Evolutionary conservation across 1,284 basidiomycete genomes (phyloP).

Genomic region (Spongispora temasekensis): DNA sequence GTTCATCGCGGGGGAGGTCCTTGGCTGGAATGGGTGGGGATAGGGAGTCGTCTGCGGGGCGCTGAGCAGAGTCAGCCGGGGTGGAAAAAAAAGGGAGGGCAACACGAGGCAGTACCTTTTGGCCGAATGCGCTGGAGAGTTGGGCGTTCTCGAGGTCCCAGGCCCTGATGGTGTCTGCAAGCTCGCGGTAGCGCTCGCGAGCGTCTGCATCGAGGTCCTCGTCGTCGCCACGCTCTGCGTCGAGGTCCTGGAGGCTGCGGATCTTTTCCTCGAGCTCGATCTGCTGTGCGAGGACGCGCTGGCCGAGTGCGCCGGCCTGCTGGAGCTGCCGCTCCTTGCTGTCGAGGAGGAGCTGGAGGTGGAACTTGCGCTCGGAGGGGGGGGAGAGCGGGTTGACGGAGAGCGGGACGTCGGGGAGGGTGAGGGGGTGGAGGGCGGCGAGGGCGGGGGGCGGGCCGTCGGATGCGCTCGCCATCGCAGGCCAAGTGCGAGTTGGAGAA

Average conservation of each 20-base stretch:
- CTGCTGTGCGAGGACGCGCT: conserved; percentile 88
- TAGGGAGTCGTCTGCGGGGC: conserved; percentile 41
- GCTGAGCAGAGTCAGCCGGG: conserved; percentile 31
- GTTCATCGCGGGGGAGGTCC: conserved; percentile 45
- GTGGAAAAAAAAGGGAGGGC: conserved; percentile 3
- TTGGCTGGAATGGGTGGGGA: conserved; percentile 37
- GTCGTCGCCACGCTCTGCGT: conserved; percentile 59
- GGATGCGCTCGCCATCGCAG: conserved; percentile 34
- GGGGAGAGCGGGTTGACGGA: conserved; percentile 42
- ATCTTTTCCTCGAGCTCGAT: conserved; percentile 89
- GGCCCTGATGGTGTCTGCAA: conserved; percentile 71
- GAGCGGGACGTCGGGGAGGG: conserved; percentile 70
- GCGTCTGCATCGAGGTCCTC: conserved; percentile 66
- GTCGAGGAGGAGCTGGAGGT: conserved; percentile 82
- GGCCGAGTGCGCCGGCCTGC: conserved; percentile 86
- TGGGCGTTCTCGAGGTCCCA: conserved; percentile 88
- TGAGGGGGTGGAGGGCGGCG: conserved; percentile 69
- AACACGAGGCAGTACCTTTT: conserved; percentile 49
- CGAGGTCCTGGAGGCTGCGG: conserved; percentile 71
- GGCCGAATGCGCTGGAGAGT: conserved; percentile 70
- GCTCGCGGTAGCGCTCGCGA: conserved; percentile 70
- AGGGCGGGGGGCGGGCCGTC: conserved; percentile 37
- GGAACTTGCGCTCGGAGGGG: conserved; percentile 66
- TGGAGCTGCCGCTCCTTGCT: conserved; percentile 89
- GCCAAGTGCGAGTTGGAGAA: conserved; percentile 5